Evolutionary conservation across 1,284 basidiomycete genomes (phyloP).

Genomic region (Ganoderma boninense): DNA sequence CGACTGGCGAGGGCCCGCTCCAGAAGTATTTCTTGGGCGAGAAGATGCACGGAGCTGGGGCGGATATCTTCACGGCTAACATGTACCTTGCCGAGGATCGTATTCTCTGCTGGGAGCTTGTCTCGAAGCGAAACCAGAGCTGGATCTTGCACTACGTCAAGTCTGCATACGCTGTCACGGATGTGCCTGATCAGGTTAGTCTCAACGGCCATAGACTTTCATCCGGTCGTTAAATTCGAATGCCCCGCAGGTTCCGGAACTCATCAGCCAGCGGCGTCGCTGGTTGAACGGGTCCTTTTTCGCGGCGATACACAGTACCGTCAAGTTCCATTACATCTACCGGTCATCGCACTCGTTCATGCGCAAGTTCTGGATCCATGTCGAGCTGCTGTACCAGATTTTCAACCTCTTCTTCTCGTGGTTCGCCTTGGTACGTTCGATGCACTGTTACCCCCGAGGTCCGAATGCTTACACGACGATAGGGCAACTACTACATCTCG

Average conservation of each 20-base stretch:
- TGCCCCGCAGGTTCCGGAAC: conserved; percentile 72
- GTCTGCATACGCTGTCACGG: conserved; percentile 91
- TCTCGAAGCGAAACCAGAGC: conserved; percentile 84
- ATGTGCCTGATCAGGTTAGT: conserved; percentile 84
- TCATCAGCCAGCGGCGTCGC: conserved; percentile 91
- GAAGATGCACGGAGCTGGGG: conserved; percentile 89
- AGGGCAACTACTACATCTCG: conserved; percentile 92
- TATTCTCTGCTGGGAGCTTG: conserved; percentile 95
- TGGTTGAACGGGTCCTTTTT: conserved; percentile 99
- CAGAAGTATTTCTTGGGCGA: conserved; percentile 96
- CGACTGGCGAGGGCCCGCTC: conserved; percentile 84
- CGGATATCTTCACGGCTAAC: conserved; percentile 92
- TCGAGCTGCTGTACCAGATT: conserved; percentile 92
- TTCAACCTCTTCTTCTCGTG: conserved; percentile 93
- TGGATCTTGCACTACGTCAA: conserved; percentile 97
- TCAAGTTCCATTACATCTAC: conserved; percentile 95
- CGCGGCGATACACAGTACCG: conserved; percentile 88
- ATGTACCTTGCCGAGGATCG: conserved; percentile 96
- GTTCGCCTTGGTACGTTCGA: conserved; percentile 78
- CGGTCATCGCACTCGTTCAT: conserved; percentile 85
- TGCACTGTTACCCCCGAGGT: not conserved
- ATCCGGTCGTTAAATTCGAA: conserved; percentile 1
- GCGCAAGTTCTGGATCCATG: conserved; percentile 93
- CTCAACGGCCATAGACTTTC: not conserved
- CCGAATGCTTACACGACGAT: conserved; percentile 1